Evolutionary conservation across 2,329 filamentous ascomycete genomes (phyloP), one percentile per base, ranked within the genome.

Genomic region (Ustulina deusta): DNA sequence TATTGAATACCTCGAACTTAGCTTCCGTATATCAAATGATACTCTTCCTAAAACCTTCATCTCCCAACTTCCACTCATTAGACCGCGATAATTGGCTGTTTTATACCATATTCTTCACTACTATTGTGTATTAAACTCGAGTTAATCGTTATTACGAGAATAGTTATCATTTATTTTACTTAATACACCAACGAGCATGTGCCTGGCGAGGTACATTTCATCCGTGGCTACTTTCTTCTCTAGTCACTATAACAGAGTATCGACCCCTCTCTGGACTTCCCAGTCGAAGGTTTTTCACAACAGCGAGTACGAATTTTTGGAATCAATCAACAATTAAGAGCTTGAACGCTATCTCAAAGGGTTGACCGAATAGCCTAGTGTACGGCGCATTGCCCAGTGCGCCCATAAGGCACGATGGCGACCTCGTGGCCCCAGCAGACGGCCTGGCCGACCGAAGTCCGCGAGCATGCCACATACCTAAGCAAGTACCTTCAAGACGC

Each of bases 181-280:
- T 36, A 36, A 36, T 36, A 36, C 11, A 36, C 6, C 34, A 36
- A 36, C 11, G 11, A 36, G 34, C 34, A 36, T 36, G 34, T 52
- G 29, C 29, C 17, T 54, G 32, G 15, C 27, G 15, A 54, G 13
- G 22, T 36, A 54, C 29, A 54, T 54, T 54, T 34, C 34, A 54
- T 54, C 29, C 15, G 3, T 34, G 15, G 29, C 29, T 54, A 10
- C 15, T 54, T 34, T 54, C 29, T 54, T 36, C 29, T 34, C 34
- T 11, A 54, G 13, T 54, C 29, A 54, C 15, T 54, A 54, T 54
- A 54, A 54, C 17, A 54, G n/a, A 32, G 15, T 54, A 54, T 54
- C n/a, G n/a, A n/a, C n/a, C n/a, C n/a, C n/a, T n/a, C n/a, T n/a
- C n/a, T n/a, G n/a, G n/a, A n/a, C n/a, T n/a, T n/a, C n/a, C n/a